Evolutionary conservation across 192 early-diverging fungal genomes (phyloP).

Genomic region (Coemansia sp.): DNA sequence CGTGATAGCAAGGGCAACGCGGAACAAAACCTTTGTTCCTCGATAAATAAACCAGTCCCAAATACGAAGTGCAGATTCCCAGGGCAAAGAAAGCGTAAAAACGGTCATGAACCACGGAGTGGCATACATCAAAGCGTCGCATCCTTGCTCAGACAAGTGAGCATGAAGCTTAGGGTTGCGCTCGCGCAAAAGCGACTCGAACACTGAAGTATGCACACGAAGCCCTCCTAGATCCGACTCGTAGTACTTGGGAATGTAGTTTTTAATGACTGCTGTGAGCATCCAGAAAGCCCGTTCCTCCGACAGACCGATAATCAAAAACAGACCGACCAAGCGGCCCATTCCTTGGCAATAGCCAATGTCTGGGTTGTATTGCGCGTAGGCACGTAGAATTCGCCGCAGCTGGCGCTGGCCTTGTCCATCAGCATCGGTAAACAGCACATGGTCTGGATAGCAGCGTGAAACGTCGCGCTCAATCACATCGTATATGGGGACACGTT

Average conservation of each 20-base stretch:
- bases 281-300: constrained; percentile 91
- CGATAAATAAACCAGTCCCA: constrained; percentile 89
- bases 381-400: constrained; percentile 76
- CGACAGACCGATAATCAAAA: constrained; percentile 80
- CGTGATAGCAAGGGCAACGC: constrained; percentile 77
- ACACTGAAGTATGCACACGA: constrained; percentile 77
- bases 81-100: constrained; percentile 84
- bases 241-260: constrained; percentile 79
- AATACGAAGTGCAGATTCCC: constrained; percentile 81
- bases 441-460: constrained; percentile 87
- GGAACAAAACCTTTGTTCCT: constrained; percentile 81
- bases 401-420: constrained; percentile 78
- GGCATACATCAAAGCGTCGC: constrained; percentile 85
- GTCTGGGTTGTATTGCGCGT: constrained; percentile 79
- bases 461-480: constrained; percentile 89
- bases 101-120: constrained; percentile 94
- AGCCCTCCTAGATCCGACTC: constrained; percentile 70
- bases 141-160: constrained; percentile 72
- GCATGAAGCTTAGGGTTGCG: constrained; percentile 66
- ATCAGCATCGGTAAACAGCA: constrained; percentile 69
- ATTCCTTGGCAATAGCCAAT: constrained; percentile 97
- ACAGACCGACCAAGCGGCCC: constrained; percentile 87
- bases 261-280: constrained; percentile 71
- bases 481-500: constrained; percentile 67
- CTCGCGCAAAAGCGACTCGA: constrained; percentile 72